Evolutionary conservation across 2,329 filamentous ascomycete species (phyloP).

Genomic region (Arthrobotrys sphaeroides): DNA sequence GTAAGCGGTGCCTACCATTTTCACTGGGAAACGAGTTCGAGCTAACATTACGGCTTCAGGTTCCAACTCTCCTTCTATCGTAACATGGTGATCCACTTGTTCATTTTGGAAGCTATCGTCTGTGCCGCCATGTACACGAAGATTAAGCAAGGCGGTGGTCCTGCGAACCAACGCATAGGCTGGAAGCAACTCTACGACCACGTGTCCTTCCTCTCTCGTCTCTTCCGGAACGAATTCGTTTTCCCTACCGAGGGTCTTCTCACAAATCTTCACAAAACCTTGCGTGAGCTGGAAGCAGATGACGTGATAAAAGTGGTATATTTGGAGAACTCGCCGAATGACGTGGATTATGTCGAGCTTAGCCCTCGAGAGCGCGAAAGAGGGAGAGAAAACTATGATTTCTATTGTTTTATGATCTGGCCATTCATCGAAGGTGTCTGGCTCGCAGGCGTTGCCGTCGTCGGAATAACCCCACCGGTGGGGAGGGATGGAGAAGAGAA

Average conservation of each 20-base stretch:
- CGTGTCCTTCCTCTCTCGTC: slow-evolving; percentile 86
- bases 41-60: slow-evolving; percentile 56
- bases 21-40: not conserved
- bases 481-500: slow-evolving; percentile 64
- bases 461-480: slow-evolving; percentile 81
- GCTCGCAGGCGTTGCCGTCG: slow-evolving; percentile 86
- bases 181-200: slow-evolving; percentile 79
- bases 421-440: slow-evolving; percentile 95
- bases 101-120: slow-evolving; percentile 91
- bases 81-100: slow-evolving; percentile 99
- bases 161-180: slow-evolving; percentile 78
- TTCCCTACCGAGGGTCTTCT: slow-evolving; percentile 87
- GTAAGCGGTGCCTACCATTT: slow-evolving; percentile 54
- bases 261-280: slow-evolving; percentile 80
- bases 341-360: slow-evolving; percentile 75
- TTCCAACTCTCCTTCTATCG: slow-evolving; percentile 98
- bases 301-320: slow-evolving; percentile 72
- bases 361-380: slow-evolving; percentile 77
- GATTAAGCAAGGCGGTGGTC: slow-evolving; percentile 90
- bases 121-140: slow-evolving; percentile 88
- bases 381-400: slow-evolving; percentile 94
- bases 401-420: slow-evolving; percentile 99
- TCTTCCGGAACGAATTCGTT: slow-evolving; percentile 97
- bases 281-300: slow-evolving; percentile 80
- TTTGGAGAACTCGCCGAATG: slow-evolving; percentile 66